These are phyloP conservation scores for Begonia peltatifolia DNA, from an alignment of 306 rosid species.

Conservation along the genomic window DNA sequence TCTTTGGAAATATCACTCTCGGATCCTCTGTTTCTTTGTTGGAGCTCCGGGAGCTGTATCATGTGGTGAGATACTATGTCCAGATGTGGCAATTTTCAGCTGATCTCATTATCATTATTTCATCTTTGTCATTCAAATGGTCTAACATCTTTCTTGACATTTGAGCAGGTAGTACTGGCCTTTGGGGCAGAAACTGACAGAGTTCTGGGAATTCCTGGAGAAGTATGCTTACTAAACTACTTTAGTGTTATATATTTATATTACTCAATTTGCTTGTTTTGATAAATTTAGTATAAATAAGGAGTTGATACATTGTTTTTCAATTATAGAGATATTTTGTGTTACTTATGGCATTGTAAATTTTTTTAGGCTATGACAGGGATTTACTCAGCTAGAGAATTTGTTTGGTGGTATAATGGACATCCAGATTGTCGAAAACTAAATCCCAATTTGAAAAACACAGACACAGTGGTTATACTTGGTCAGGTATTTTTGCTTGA, in stretches of 20 bases:
- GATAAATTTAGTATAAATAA: not conserved
- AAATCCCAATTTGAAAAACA: constrained; percentile 54
- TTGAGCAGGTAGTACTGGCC: constrained; percentile 75
- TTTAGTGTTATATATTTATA: constrained; percentile 2
- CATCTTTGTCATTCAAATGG: constrained; percentile 10
- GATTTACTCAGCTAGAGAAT: constrained; percentile 76
- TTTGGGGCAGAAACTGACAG: constrained; percentile 95
- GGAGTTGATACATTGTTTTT: no score
- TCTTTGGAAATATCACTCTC: constrained; percentile 62
- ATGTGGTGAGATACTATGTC: constrained; percentile 45
- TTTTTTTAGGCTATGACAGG: constrained; percentile 45
- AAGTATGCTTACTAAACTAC: constrained; percentile 33
- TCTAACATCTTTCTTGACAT: constrained; percentile 3
- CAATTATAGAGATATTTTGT: no score
- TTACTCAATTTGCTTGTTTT: not conserved
- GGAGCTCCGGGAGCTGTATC: constrained; percentile 62
- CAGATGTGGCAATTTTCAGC: constrained; percentile 4
- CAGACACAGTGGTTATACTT: constrained; percentile 78
- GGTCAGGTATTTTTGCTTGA: constrained; percentile 51
- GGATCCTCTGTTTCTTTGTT: constrained; percentile 54
- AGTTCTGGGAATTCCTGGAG: constrained; percentile 72
- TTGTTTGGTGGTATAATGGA: constrained; percentile 99
- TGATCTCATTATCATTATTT: constrained; percentile 8
- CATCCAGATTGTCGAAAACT: constrained; percentile 75
- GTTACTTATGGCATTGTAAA: not conserved